Percentiles rank a stretch among this genome's conserved stretches.
Conservation (phyloP, 2,329 filamentous ascomycete species). For the Aureobasidium sp. region DNA sequence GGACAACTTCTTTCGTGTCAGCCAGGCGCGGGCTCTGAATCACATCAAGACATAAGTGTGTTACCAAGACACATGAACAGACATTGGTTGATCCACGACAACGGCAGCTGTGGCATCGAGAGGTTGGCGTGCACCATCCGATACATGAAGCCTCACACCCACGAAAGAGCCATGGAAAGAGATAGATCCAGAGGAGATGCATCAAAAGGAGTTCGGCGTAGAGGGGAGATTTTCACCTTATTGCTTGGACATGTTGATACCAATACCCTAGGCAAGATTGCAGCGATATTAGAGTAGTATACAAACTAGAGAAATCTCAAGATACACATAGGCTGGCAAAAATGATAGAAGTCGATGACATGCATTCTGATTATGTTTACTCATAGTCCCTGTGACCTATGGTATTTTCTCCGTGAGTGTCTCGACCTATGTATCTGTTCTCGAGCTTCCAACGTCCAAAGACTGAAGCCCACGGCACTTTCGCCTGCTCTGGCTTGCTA, state of each 20-base stretch:
- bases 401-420: no score
- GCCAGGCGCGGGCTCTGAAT: neutral
- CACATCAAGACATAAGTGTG: neutral
- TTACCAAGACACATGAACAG: neutral
- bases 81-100: no score
- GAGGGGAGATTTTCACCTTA: neutral
- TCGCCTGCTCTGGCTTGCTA: no score
- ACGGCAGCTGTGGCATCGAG: neutral
- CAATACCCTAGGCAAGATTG: no score
- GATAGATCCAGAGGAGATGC: neutral
- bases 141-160: neutral
- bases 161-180: neutral
- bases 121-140: neutral
- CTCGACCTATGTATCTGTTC: no score
- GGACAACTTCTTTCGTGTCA: neutral
- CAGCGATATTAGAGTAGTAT: neutral
- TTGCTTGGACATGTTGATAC: no score
- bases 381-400: no score
- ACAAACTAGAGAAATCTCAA: neutral
- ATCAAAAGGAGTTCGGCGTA: neutral
- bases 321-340: no score
- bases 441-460: no score
- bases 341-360: no score
- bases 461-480: no score
- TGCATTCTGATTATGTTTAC: no score